phyloP scores from a whole-genome alignment of 768 basidiomycete genomes.

The Mycena venus region DNA sequence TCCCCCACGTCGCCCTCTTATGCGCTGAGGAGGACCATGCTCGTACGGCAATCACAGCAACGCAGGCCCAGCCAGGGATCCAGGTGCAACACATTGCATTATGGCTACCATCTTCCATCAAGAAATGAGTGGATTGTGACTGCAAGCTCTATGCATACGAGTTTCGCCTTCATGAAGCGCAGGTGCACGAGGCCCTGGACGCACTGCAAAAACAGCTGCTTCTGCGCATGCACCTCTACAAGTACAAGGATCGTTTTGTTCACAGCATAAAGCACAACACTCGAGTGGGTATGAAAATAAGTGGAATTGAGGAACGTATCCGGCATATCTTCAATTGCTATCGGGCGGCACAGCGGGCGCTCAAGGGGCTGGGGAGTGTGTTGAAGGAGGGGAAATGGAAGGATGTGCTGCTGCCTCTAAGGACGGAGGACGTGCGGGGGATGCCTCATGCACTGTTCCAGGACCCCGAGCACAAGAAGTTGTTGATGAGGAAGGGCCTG shows the following conservation, averaged over 20 bases:
- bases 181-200: slow-evolving; percentile 44
- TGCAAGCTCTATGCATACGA: slow-evolving; percentile 35
- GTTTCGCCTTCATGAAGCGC: slow-evolving; percentile 42
- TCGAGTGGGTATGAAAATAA: slow-evolving; percentile 35
- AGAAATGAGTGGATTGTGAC: background rate
- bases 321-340: background rate
- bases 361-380: slow-evolving; percentile 14
- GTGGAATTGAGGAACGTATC: background rate
- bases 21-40: slow-evolving; percentile 9
- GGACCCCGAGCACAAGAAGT: slow-evolving; percentile 7
- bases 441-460: slow-evolving; percentile 2
- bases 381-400: slow-evolving; percentile 36
- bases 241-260: slow-evolving; percentile 43
- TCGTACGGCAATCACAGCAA: background rate
- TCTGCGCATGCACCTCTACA: slow-evolving; percentile 42
- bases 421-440: background rate
- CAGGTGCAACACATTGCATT: slow-evolving; percentile 11
- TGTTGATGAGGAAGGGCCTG: background rate
- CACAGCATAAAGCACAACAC: slow-evolving; percentile 43
- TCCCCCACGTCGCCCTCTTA: slow-evolving; percentile 5
- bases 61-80: slow-evolving; percentile 13
- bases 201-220: slow-evolving; percentile 45
- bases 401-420: slow-evolving; percentile 27
- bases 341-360: background rate
- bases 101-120: slow-evolving; percentile 27